Base-by-base conservation (phyloP, 2,329 filamentous ascomycete genomes). In the Aureobasidium musti region DNA sequence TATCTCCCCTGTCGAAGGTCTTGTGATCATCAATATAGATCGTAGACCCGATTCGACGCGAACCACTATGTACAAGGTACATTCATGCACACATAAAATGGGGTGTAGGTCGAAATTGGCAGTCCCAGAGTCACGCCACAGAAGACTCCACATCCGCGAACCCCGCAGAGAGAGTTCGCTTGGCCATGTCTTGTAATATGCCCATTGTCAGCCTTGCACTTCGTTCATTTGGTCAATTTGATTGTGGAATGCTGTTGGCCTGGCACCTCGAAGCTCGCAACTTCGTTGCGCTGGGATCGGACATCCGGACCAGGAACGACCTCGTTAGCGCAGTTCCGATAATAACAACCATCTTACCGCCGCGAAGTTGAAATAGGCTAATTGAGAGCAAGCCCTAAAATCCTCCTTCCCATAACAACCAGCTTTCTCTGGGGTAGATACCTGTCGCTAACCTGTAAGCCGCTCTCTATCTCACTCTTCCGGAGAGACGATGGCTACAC, bases 241-340 rank as follows among this genome's bases (percentile, higher is more conserved):
- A n/a, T 28, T 11, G 7, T 39, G 33, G 59, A 63, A 49, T 37
- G 59, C n/a, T 63, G 59, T 63, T 63, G 45, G 3, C 21, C n/a
- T 49, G 45, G 19, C 33, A 47, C 28, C 41, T 43, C 39, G n/a
- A 60, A 59, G 14, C 23, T 41, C 37, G 23, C 39, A 30, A 47
- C 6, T 11, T 35, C 3, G n/a, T 47, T 45, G 17, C 21, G 11
- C 19, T n/a, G 11, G 54, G 54, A 5, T 35, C 56, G 41, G 56
- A 17, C 39, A 21, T 60, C 41, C 28, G 41, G 28, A 47, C 17
- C n/a, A 39, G 35, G 19, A 37, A 13, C 13, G 5, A 57, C 5
- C n/a, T 60, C 57, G 21, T 45, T 63, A 63, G 59, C 39, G 59
- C 59, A 19, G 19, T 37, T 19, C 30, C 37, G 59, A 28, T 23